These are phyloP conservation scores for Atalantia buxifolia DNA, from an alignment of 345 rosid genomes.

Conservation along the genomic window DNA sequence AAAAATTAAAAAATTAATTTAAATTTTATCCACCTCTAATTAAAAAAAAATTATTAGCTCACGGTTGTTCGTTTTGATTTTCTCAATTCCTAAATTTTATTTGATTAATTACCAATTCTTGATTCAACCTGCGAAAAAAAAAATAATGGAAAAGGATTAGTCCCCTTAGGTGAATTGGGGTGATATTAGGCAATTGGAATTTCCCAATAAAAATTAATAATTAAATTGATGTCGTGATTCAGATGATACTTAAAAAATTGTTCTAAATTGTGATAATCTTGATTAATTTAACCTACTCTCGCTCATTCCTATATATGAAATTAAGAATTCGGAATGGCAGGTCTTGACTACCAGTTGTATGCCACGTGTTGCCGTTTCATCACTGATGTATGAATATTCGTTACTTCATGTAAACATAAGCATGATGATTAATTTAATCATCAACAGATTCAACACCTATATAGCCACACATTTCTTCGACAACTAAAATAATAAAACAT, in stretches of 20 bases:
- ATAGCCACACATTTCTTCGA: not conserved
- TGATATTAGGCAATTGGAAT: not conserved
- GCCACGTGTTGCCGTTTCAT: constrained; percentile 5
- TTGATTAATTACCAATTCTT: constrained; percentile 15
- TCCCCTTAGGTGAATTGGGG: not conserved
- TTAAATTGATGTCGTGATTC: constrained; percentile 35
- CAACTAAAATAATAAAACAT: not conserved
- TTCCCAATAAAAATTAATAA: not conserved
- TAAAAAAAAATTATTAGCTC: too few species aligned
- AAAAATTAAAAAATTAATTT: too few species aligned
- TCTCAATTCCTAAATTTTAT: constrained; percentile 1
- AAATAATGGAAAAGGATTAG: not conserved
- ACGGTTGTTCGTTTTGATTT: too few species aligned
- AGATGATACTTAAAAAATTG: constrained; percentile 15
- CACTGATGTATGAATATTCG: constrained; percentile 14
- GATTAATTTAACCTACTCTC: not conserved
- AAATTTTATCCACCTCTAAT: too few species aligned
- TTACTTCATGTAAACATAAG: not conserved
- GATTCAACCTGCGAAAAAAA: constrained; percentile 2
- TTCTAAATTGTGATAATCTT: not conserved
- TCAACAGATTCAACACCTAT: not conserved
- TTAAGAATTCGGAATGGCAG: not conserved
- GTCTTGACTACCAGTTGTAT: not conserved
- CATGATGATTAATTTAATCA: not conserved
- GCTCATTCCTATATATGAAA: not conserved